Base-by-base conservation (phyloP, 768 basidiomycete genomes). In the Mycena albidolilacea region DNA sequence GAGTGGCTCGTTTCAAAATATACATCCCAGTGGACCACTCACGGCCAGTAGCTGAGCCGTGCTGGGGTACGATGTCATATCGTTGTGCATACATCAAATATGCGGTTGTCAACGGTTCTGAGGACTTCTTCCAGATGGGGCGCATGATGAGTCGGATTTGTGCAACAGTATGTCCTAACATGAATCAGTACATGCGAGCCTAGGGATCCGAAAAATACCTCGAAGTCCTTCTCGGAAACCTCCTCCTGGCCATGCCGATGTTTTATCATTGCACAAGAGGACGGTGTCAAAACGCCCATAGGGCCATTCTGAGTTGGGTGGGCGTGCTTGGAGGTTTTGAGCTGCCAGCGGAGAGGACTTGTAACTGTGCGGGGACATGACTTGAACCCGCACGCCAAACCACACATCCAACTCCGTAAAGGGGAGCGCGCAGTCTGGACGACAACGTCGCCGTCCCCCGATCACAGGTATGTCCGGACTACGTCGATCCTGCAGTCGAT, bases 61-160 rank as follows among this genome's bases (percentile, higher is more conserved):
- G 61, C 52, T 79, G 78, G 17, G 78, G 69, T 11, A 78, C 66
- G 8, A 81, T 59, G 65, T 80, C 76, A 35, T 79, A 79, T 7
- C 70, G 63, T 48, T 80, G 76, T 9, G 79, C 64, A 48, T 84
- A 84, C 6, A 78, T 73, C 17, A 81, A 54, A 64, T 79, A 81
- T 10, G 50, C 35, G 38, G 77, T 59, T 7, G 60, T 35, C 11
- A 39, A 12, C 4, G 50, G 41, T 5, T 37, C 30, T 6, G 37
- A 17, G 38, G 35, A 38, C 38, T 50, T 41, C 48, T 35, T 17
- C 61, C 48, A 59, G 39, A 37, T 23, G 0, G 68, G 78, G 17
- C 60, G 35, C 59, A 80, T 75, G 21, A 78, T 69, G 17, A 80
- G 59, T 11, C 68, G 41, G 5, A 79, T 67, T 54, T 78, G 77